These are phyloP conservation scores for Rhodomyrtus psidioides DNA, from an alignment of 441 rosid species.

Conservation along the genomic window DNA sequence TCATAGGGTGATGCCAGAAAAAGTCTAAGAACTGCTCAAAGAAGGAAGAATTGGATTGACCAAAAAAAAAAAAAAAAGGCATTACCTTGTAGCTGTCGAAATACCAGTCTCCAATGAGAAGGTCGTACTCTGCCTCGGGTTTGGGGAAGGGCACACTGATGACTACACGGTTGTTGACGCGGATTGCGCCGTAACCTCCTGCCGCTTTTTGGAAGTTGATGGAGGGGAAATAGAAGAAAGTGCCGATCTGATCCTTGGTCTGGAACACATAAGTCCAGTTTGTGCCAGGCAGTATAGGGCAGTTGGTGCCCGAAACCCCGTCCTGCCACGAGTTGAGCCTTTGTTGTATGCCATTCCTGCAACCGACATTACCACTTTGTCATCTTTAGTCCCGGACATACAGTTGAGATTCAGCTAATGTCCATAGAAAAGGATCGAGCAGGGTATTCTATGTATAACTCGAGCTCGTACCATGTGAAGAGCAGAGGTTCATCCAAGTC, in stretches of 20 bases:
- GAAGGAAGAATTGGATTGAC: not conserved
- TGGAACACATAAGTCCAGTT: slow-evolving; percentile 75
- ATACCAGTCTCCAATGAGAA: slow-evolving; percentile 77
- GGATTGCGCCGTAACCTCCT: slow-evolving; percentile 64
- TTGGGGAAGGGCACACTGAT: slow-evolving; percentile 48
- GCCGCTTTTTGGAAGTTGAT: slow-evolving; percentile 62
- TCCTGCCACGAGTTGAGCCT: slow-evolving; percentile 85
- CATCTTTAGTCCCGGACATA: not conserved
- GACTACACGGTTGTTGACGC: slow-evolving; percentile 35
- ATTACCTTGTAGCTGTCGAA: slow-evolving; percentile 32
- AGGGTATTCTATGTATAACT: not conserved
- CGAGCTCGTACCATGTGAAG: slow-evolving; percentile 31
- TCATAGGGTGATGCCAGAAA: not conserved
- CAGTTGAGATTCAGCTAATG: not conserved
- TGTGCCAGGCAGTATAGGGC: slow-evolving; percentile 56
- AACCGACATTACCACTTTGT: not conserved
- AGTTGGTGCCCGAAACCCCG: slow-evolving; percentile 76
- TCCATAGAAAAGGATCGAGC: not conserved
- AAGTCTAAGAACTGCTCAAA: not conserved
- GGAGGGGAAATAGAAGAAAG: slow-evolving; percentile 62
- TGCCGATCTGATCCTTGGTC: slow-evolving; percentile 73
- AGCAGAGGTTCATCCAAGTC: slow-evolving; percentile 42
- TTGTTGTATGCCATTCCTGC: slow-evolving; percentile 65
- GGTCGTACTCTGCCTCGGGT: slow-evolving; percentile 61
- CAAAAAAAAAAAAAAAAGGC: not conserved